Base-by-base conservation (phyloP, 305 asterid species). In the Fraxinus ornus region DNA sequence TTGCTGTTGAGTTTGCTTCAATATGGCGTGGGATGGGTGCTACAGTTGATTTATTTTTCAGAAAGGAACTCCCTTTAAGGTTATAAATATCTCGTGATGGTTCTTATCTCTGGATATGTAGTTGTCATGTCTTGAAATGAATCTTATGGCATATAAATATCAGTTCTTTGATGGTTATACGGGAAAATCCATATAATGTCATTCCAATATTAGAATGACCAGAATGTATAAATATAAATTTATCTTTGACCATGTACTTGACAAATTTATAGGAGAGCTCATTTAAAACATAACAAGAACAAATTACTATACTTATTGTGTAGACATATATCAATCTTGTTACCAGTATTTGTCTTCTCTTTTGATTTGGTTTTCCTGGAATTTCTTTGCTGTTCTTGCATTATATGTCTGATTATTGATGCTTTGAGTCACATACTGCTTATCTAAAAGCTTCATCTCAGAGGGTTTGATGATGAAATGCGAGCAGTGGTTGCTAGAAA, bases 11-110 rank as follows among this genome's bases (percentile, higher is more conserved):
- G 93, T 97, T 97, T 88, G 99, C 99, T 88, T 97, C 99, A 44
- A 97, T 97, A 88, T 97, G 99, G 99, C 91, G 99, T 76, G 99
- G 99, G 78, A 94, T 97, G 98, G 99, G 99, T 52, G 94, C 91
- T 36, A 77, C 91, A 9, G 98, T 94, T 71, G 97, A 97, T 88
- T 87, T 97, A 52, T 90, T 83, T 82, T 97, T 89, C 94, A 90
- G 99, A 87, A 97, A 89, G 89, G 98, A 97, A 84, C 98, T 97
- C 81, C 99, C 99, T 77, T 87, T 97, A 85, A 97, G 99, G 99
- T 96, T 78, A 75, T 81, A 70, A 78, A 49, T 55, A 62, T 41
- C 78, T 82, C 9, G 32, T 84, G 60, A 82, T 80, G 77, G 75
- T 76, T 82, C 55, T 75, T 39, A 5, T 74, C 32, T 39, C 85